phyloP scores from a whole-genome alignment of 2,329 filamentous ascomycete species.

The Exophiala xenobiotica region DNA sequence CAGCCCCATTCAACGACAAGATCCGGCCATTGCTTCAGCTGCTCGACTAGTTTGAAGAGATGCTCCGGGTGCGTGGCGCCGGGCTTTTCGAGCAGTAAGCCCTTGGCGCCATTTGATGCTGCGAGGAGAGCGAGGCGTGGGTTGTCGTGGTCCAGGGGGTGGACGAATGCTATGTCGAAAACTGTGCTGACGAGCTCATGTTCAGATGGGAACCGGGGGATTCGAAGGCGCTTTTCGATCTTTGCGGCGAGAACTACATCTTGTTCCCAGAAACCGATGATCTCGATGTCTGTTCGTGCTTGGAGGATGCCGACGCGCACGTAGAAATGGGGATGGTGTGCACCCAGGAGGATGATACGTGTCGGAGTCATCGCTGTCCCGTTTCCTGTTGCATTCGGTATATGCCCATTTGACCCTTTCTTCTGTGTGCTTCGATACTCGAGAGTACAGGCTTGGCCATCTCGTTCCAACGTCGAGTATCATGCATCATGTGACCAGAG shows the following conservation, averaged over 20 bases:
- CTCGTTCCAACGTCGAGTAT: no score
- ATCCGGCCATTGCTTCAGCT: neutral
- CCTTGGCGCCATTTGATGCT: slow-evolving; percentile 1
- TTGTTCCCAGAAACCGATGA: slow-evolving; percentile 6
- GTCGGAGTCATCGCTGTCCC: neutral
- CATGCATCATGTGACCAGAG: no score
- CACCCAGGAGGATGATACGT: slow-evolving; percentile 3
- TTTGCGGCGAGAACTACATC: neutral
- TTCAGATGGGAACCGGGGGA: slow-evolving; percentile 2
- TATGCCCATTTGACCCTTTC: no score
- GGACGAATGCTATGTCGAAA: slow-evolving; percentile 4
- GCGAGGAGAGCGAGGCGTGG: slow-evolving; percentile 1
- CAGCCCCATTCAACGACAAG: slow-evolving; percentile 3
- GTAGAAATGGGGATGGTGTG: slow-evolving; percentile 6
- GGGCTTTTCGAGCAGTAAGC: slow-evolving; percentile 1
- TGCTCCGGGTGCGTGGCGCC: slow-evolving; percentile 3
- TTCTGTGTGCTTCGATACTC: no score
- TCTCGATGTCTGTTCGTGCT: neutral
- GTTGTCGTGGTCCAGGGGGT: slow-evolving; percentile 7
- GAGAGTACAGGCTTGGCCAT: no score
- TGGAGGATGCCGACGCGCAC: slow-evolving; percentile 2
- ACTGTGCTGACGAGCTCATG: neutral
- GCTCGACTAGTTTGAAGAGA: neutral
- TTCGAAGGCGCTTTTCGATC: neutral
- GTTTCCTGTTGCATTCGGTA: neutral